phyloP scores from a whole-genome alignment of 495 filamentous ascomycete genomes.

The Gamarada debralockiae region DNA sequence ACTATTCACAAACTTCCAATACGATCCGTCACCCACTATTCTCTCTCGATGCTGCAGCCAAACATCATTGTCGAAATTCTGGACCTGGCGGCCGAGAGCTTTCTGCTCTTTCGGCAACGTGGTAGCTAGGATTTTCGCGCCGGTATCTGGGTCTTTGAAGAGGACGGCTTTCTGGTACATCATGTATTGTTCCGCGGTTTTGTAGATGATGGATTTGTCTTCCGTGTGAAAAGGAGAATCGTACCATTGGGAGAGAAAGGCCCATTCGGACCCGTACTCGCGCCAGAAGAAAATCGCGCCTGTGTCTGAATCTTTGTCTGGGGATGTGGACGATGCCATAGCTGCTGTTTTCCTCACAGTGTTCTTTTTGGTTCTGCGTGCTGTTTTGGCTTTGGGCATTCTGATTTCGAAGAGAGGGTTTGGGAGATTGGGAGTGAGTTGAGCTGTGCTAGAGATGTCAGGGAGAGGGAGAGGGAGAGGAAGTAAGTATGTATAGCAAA shows the following conservation, averaged over 20 bases:
- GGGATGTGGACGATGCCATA: neutral
- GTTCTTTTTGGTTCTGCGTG: too few species aligned
- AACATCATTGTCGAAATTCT: conserved; percentile 21
- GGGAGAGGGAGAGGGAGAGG: too few species aligned
- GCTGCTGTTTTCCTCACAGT: too few species aligned
- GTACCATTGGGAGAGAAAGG: conserved; percentile 19
- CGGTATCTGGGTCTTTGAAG: conserved; percentile 25
- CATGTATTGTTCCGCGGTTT: conserved; percentile 34
- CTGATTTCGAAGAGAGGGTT: too few species aligned
- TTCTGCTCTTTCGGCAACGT: conserved; percentile 28
- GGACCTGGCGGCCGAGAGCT: conserved; percentile 23
- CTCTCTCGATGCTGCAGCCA: conserved; percentile 30
- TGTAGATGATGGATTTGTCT: neutral
- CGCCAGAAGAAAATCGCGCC: conserved; percentile 16
- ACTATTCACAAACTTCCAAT: conserved; percentile 32
- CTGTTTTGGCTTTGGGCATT: too few species aligned
- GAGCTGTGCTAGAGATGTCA: too few species aligned
- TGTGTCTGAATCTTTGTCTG: neutral
- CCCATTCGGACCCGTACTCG: conserved; percentile 1
- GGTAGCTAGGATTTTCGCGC: conserved; percentile 22
- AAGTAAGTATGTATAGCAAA: too few species aligned
- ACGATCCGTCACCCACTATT: conserved; percentile 28
- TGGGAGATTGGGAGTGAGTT: too few species aligned
- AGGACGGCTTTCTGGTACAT: conserved; percentile 34
- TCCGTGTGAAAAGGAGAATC: conserved; percentile 8